Base-by-base conservation (phyloP, 495 filamentous ascomycete species). In the Penicillium cataractarum region DNA sequence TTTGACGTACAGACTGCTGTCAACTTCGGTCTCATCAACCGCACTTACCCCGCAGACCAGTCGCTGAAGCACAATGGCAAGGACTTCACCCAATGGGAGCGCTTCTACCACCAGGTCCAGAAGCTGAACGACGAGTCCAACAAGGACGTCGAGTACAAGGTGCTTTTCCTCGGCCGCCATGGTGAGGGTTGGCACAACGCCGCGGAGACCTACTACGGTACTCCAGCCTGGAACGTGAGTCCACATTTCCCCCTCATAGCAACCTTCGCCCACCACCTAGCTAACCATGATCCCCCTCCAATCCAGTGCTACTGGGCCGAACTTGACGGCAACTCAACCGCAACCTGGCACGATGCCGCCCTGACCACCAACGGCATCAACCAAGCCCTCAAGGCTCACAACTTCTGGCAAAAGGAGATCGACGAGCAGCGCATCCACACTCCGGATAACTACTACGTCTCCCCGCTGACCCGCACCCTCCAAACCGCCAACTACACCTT, bases 161-260 rank as follows among this genome's bases (percentile, higher is more conserved):
- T 92, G 3, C 70, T 92, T 24, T 91, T 84, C 78, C 69, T 90
- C 44, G 89, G 84, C 9, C 83, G 89, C 24, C 89, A 92, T 63
- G 90, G 89, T 2, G 83, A 92, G 65, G 90, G 89, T 1, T 88
- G 81, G 66, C 89, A 92, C 61, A 89, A 88, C 64, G 82, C 81
- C 19, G 86, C 86, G 8, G 82, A 91, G 67, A 70, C 72, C 5
- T 90, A 78, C 64, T 92, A 89, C 62, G 89, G 89, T 22, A 89
- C 85, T 0, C 79, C 80, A 3, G 84, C 84, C 17, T 91, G 89
- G 89, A 84, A 90, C 70, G 86, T 87, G 65, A 66, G 83, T 74
- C 48, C 22, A 8, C 46, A 17, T 5, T 51, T 44, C 35, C 55
- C 13, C 13, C 57, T 24, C 44, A 50, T 21, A 22, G 55, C 63